phyloP scores from a whole-genome alignment of 805 yeast genomes.

The Blastobotrys mokoenaii region DNA sequence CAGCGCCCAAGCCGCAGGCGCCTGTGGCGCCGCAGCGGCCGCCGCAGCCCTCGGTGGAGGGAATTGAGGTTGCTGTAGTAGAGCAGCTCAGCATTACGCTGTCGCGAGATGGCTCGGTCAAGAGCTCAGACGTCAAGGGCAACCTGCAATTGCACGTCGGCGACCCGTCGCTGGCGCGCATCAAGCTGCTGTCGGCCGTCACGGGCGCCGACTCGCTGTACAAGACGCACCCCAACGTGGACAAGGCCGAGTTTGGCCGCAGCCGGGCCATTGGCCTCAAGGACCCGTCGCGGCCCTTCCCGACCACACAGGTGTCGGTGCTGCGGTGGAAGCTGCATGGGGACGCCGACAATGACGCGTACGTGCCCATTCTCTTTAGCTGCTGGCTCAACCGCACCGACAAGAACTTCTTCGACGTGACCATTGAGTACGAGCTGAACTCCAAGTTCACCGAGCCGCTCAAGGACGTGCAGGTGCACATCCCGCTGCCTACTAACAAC shows the following conservation, averaged over 20 bases:
- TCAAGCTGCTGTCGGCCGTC: slow-evolving; percentile 51
- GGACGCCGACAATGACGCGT: slow-evolving; percentile 45
- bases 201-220: slow-evolving; percentile 52
- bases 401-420: slow-evolving; percentile 57
- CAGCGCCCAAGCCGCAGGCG: slow-evolving; percentile 29
- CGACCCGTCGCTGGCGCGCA: slow-evolving; percentile 58
- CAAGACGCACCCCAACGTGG: slow-evolving; percentile 96
- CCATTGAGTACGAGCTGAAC: slow-evolving; percentile 79
- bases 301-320: slow-evolving; percentile 81
- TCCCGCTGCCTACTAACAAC: slow-evolving; percentile 60
- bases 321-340: slow-evolving; percentile 84
- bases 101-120: slow-evolving; percentile 65
- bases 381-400: slow-evolving; percentile 73
- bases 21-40: slow-evolving; percentile 25
- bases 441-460: slow-evolving; percentile 35
- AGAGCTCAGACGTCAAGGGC: slow-evolving; percentile 72
- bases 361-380: slow-evolving; percentile 64
- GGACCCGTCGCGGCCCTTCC: slow-evolving; percentile 74
- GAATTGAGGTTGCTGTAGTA: slow-evolving; percentile 66
- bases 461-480: slow-evolving; percentile 45
- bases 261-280: slow-evolving; percentile 59
- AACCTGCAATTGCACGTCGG: slow-evolving; percentile 82
- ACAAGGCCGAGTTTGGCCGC: slow-evolving; percentile 57
- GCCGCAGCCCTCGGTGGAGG: slow-evolving; percentile 54
- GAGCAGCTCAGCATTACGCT: slow-evolving; percentile 75